A percentile compares a stretch with the other conserved stretches of the same genome.
These are phyloP conservation scores for Fraxinus americana DNA, from an alignment of 257 asterid species.

Conservation along the genomic window DNA sequence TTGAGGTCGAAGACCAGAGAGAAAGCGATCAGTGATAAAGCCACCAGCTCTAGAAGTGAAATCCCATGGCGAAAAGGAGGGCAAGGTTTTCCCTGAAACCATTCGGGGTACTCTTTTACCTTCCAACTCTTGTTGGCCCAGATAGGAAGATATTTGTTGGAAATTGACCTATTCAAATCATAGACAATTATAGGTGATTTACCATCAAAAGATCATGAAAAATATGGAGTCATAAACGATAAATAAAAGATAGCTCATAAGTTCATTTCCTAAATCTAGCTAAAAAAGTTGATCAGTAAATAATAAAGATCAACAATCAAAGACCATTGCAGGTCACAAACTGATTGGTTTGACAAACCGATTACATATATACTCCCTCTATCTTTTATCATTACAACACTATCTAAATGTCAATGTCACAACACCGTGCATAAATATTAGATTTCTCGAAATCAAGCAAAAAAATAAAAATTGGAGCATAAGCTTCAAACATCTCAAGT, in stretches of 20 bases:
- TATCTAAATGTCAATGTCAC: not conserved
- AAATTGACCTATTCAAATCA: constrained; percentile 72
- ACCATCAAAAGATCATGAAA: not conserved
- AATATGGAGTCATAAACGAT: constrained; percentile 6
- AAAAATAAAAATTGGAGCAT: not conserved
- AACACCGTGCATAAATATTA: not conserved
- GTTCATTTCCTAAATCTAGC: not conserved
- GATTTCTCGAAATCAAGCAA: not conserved
- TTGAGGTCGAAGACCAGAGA: constrained; percentile 94
- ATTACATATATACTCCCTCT: not conserved
- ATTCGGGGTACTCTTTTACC: constrained; percentile 98
- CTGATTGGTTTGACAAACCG: not conserved
- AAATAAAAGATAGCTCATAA: constrained; percentile 4
- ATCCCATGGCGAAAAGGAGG: constrained; percentile 96
- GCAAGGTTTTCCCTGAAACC: constrained; percentile 98
- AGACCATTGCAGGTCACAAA: not conserved
- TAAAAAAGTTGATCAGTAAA: not conserved
- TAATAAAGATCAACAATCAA: not conserved
- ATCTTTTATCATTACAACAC: not conserved
- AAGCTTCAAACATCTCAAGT: not conserved
- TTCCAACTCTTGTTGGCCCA: constrained; percentile 98
- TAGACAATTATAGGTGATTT: constrained; percentile 16
- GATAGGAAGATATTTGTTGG: constrained; percentile 96
- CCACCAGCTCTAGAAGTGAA: constrained; percentile 96
- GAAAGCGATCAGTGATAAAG: constrained; percentile 92